Conservation (phyloP, 805 yeast species). For the Crinitomyces ghanaensis region DNA sequence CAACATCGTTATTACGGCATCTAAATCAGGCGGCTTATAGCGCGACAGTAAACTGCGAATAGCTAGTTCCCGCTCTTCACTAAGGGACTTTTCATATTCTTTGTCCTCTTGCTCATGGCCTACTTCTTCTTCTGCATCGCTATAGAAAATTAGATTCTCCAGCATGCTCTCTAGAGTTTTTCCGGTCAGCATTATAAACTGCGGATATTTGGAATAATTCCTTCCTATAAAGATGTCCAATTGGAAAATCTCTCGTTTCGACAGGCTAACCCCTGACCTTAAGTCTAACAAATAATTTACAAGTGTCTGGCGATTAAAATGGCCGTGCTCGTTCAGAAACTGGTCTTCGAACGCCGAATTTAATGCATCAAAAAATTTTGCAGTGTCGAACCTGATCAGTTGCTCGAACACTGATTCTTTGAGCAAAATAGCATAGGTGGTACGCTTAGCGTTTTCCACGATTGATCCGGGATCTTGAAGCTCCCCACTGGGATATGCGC, state of each 20-base stretch:
- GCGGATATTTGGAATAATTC: slow-evolving; percentile 75
- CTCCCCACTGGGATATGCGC: slow-evolving; percentile 67
- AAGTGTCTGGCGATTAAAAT: slow-evolving; percentile 7
- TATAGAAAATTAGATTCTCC: slow-evolving; percentile 34
- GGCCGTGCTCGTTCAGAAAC: slow-evolving; percentile 43
- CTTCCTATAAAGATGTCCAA: slow-evolving; percentile 63
- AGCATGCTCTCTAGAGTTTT: slow-evolving; percentile 39
- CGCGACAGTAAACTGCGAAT: slow-evolving; percentile 57
- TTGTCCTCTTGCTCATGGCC: too few relatives aligned
- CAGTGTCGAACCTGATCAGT: slow-evolving; percentile 44
- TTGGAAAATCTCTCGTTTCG: slow-evolving; percentile 20
- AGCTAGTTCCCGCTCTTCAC: slow-evolving; percentile 63
- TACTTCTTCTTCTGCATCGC: slow-evolving; percentile 6
- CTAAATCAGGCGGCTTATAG: slow-evolving; percentile 48
- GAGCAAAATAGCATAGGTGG: slow-evolving; percentile 47
- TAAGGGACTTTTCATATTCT: slow-evolving; percentile 22
- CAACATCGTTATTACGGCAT: slow-evolving; percentile 38
- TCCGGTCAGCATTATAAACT: slow-evolving; percentile 66
- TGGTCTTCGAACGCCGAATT: slow-evolving; percentile 81
- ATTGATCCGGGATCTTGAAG: slow-evolving; percentile 28
- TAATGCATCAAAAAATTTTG: slow-evolving; percentile 52
- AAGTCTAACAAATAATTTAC: slow-evolving; percentile 32
- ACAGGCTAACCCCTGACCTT: slow-evolving; percentile 20
- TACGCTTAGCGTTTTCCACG: slow-evolving; percentile 35
- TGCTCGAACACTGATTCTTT: slow-evolving; percentile 56